Evolutionary conservation across 1,284 basidiomycete genomes (phyloP).

Genomic region (Ceratobasidium papillatum): DNA sequence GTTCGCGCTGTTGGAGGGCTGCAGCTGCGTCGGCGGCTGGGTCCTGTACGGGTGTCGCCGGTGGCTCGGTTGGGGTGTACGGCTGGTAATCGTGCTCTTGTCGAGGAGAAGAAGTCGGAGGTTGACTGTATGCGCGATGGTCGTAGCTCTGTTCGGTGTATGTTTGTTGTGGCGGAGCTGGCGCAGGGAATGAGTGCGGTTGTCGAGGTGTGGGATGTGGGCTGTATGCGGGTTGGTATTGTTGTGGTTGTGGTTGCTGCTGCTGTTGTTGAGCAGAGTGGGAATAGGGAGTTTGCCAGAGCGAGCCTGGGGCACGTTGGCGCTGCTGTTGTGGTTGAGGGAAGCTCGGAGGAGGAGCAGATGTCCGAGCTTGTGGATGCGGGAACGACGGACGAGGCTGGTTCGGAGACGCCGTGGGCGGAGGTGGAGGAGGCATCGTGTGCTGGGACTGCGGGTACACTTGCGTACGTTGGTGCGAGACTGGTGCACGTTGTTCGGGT

Average conservation of each 20-base stretch:
- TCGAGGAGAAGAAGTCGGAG: not conserved
- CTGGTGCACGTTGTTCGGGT: conserved; percentile 25
- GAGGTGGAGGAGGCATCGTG: conserved; percentile 11
- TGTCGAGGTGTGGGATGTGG: conserved; percentile 19
- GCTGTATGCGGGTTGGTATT: conserved; percentile 17
- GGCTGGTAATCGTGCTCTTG: conserved; percentile 25
- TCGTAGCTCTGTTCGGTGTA: conserved; percentile 22
- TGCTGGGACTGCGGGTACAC: conserved; percentile 16
- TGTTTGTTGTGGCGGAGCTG: not conserved
- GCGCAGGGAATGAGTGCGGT: conserved; percentile 30
- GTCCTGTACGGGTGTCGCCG: not conserved
- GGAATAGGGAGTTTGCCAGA: conserved; percentile 37
- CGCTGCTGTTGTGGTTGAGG: conserved; percentile 14
- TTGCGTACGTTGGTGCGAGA: conserved; percentile 32
- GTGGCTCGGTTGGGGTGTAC: not conserved
- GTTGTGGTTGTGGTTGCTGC: conserved; percentile 10
- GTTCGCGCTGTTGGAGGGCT: conserved; percentile 25
- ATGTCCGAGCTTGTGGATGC: conserved; percentile 5
- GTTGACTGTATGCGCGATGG: conserved; percentile 26
- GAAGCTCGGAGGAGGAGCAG: not conserved
- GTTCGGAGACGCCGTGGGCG: conserved; percentile 7
- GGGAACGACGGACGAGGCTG: conserved; percentile 33
- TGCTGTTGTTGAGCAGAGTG: conserved; percentile 21
- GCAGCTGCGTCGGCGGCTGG: not conserved
- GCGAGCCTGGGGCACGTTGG: conserved; percentile 8